These are phyloP conservation scores for Gigaspora rosea DNA, from an alignment of 192 early-diverging fungal species.

Conservation along the genomic window DNA sequence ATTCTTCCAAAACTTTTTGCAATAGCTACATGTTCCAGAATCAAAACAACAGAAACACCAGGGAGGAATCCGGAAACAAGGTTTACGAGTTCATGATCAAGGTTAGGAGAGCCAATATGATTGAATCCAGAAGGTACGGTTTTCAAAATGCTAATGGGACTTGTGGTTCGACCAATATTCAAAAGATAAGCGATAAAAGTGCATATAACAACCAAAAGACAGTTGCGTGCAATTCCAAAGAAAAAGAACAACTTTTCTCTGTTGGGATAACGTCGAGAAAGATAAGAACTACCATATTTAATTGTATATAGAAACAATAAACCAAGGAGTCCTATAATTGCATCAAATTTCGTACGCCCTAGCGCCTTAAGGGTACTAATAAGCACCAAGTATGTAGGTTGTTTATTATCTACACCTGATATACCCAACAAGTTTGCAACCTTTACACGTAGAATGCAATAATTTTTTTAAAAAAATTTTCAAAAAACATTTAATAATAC, in stretches of 20 bases:
- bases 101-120: conserved; percentile 54
- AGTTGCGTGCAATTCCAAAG: conserved; percentile 71
- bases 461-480: neutral
- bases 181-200: conserved; percentile 71
- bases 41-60: conserved; percentile 71
- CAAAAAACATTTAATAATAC: too few relatives aligned
- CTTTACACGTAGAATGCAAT: neutral
- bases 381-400: conserved; percentile 74
- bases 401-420: conserved; percentile 72
- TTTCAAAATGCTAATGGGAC: conserved; percentile 68
- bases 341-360: conserved; percentile 54
- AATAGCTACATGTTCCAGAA: conserved; percentile 92
- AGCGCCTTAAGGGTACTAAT: conserved; percentile 58
- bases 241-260: conserved; percentile 58
- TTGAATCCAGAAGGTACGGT: conserved; percentile 75
- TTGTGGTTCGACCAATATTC: conserved; percentile 44
- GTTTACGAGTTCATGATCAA: neutral
- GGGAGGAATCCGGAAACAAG: conserved; percentile 23
- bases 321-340: conserved; percentile 57
- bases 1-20: conserved; percentile 83
- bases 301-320: conserved; percentile 45
- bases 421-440: conserved; percentile 73
- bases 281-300: conserved; percentile 38
- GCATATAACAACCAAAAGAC: conserved; percentile 72
- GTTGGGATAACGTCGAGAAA: conserved; percentile 49